These are phyloP conservation scores for Skeletonema grethae DNA, from an alignment of 108 stramenopile species.

Conservation along the genomic window DNA sequence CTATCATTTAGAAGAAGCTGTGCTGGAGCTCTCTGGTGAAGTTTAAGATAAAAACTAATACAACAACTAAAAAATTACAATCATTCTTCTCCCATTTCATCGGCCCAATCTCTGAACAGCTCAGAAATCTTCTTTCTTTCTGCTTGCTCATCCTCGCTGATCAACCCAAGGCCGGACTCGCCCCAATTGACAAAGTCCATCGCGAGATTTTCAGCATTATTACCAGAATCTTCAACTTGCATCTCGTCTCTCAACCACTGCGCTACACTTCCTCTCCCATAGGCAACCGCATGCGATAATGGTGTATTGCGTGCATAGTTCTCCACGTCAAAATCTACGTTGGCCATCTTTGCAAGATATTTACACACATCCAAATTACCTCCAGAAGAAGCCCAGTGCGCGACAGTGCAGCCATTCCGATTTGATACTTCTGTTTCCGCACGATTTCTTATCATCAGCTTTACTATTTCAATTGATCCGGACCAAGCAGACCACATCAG, in stretches of 20 bases:
- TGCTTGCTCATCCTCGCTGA: constrained; percentile 22
- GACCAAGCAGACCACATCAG: constrained; percentile 91
- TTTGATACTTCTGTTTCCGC: constrained; percentile 59
- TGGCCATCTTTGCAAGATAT: constrained; percentile 63
- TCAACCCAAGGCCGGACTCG: constrained; percentile 26
- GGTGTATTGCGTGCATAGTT: constrained; percentile 83
- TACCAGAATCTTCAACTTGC: constrained; percentile 22
- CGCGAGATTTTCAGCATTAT: constrained; percentile 32
- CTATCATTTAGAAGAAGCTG: constrained; percentile 12
- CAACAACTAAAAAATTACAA: neutral
- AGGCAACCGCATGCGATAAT: constrained; percentile 79
- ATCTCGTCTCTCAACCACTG: constrained; percentile 65
- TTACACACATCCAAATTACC: constrained; percentile 57
- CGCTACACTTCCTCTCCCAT: constrained; percentile 65
- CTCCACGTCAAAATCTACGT: constrained; percentile 67
- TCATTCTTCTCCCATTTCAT: constrained; percentile 29
- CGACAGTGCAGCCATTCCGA: constrained; percentile 82
- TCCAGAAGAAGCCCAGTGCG: constrained; percentile 72
- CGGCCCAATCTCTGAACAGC: constrained; percentile 33
- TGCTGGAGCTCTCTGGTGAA: neutral
- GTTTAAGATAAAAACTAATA: neutral
- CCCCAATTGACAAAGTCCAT: constrained; percentile 48
- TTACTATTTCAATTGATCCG: constrained; percentile 70
- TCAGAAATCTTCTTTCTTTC: constrained; percentile 40
- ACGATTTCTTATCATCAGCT: constrained; percentile 66